A percentile compares a stretch with the other conserved stretches of the same genome.
phyloP scores from a whole-genome alignment of 1,284 basidiomycete species.

The Cryptococcus sp. region DNA sequence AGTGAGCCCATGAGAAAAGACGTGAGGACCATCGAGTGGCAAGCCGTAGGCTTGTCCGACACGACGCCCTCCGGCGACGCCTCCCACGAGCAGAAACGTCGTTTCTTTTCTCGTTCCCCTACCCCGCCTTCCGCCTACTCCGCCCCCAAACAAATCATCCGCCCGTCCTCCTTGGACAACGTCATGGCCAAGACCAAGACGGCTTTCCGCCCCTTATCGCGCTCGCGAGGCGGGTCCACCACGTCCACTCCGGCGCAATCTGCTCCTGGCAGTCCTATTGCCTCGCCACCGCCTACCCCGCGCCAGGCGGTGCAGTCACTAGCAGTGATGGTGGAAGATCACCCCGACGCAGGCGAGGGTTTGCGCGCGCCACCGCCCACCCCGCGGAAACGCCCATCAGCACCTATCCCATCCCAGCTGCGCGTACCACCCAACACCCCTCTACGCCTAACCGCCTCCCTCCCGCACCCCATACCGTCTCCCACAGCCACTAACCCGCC shows the following conservation, averaged over 20 bases:
- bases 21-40: conserved; percentile 10
- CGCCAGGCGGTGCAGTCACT: too few relatives aligned
- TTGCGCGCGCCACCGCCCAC: conserved; percentile 17
- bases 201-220: neutral
- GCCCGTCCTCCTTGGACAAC: neutral
- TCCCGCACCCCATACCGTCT: too few relatives aligned
- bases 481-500: too few relatives aligned
- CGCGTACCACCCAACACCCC: neutral
- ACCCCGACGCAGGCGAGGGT: neutral
- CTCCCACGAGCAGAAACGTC: neutral
- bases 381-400: conserved; percentile 9
- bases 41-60: neutral
- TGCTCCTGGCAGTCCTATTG: too few relatives aligned
- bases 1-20: neutral
- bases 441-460: neutral
- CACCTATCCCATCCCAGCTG: neutral
- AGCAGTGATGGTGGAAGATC: too few relatives aligned
- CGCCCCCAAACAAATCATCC: neutral
- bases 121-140: neutral
- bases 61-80: neutral
- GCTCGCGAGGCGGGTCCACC: neutral
- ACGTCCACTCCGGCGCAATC: too few relatives aligned
- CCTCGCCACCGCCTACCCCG: too few relatives aligned
- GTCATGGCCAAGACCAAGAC: neutral
- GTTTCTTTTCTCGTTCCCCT: neutral